These are phyloP conservation scores for Plasmodium sp. DNA, from an alignment of 169 alveolate species.

Conservation along the genomic window DNA sequence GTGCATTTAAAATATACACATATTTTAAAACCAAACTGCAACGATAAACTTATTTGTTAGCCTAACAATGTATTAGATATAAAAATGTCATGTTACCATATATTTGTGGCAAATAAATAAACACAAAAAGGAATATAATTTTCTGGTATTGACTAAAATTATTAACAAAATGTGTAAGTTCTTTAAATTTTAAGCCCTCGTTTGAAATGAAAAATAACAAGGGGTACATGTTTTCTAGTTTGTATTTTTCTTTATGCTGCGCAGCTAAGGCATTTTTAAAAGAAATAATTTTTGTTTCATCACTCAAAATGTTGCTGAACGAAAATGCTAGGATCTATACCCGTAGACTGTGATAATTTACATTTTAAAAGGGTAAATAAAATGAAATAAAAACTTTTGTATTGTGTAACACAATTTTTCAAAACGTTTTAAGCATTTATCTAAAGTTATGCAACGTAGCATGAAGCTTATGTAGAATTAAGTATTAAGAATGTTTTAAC, in stretches of 20 bases:
- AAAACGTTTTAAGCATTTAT: background rate
- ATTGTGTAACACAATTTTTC: background rate
- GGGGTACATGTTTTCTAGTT: background rate
- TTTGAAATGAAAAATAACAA: background rate
- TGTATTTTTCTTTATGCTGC: background rate
- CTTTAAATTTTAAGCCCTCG: background rate
- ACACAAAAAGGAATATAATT: background rate
- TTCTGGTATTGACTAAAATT: background rate
- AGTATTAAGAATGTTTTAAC: background rate
- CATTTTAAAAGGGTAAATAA: background rate
- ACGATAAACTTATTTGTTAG: background rate
- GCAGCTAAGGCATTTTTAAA: background rate
- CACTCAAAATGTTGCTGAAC: background rate
- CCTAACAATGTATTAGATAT: background rate
- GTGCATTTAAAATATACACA: background rate
- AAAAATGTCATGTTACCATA: background rate
- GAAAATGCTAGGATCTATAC: background rate
- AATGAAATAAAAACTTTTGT: background rate
- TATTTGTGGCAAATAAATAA: background rate
- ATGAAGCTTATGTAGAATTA: background rate
- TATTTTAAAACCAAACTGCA: background rate
- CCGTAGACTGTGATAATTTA: background rate
- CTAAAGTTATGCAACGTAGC: background rate
- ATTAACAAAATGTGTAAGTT: background rate
- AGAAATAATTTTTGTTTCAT: background rate